phyloP scores from a whole-genome alignment of 2,329 filamentous ascomycete species.

The Venturia pyrina region DNA sequence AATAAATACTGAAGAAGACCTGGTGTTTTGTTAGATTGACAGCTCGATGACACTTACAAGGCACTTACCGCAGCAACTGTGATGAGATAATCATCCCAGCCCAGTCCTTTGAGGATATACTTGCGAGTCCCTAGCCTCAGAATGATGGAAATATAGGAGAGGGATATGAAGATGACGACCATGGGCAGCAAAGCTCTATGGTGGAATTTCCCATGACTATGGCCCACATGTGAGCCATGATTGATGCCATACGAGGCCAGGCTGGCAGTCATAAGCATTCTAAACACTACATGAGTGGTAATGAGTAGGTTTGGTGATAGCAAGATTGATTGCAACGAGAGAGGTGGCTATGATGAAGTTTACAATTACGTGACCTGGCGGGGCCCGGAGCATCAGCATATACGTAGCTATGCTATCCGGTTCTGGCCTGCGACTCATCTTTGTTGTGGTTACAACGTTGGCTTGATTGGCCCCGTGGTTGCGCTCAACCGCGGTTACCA shows the following conservation, averaged over 20 bases:
- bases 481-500: not conserved
- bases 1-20: slow-evolving; percentile 20
- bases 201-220: not conserved
- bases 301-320: too few species aligned
- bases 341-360: not conserved
- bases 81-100: slow-evolving; percentile 35
- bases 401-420: not conserved
- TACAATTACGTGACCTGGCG: not conserved
- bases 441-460: not conserved
- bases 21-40: slow-evolving; percentile 11
- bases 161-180: not conserved
- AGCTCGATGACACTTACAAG: not conserved
- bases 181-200: slow-evolving; percentile 1
- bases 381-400: not conserved
- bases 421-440: not conserved
- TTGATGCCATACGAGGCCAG: not conserved
- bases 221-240: not conserved
- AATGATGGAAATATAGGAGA: not conserved
- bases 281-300: not conserved
- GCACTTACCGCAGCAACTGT: slow-evolving; percentile 27
- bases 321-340: not conserved
- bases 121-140: slow-evolving; percentile 2
- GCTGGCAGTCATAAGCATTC: not conserved
- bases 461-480: not conserved
- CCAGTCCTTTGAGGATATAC: slow-evolving; percentile 17